Evolutionary conservation across 495 filamentous ascomycete species (phyloP).

Genomic region (Recurvomyces mirabilis): DNA sequence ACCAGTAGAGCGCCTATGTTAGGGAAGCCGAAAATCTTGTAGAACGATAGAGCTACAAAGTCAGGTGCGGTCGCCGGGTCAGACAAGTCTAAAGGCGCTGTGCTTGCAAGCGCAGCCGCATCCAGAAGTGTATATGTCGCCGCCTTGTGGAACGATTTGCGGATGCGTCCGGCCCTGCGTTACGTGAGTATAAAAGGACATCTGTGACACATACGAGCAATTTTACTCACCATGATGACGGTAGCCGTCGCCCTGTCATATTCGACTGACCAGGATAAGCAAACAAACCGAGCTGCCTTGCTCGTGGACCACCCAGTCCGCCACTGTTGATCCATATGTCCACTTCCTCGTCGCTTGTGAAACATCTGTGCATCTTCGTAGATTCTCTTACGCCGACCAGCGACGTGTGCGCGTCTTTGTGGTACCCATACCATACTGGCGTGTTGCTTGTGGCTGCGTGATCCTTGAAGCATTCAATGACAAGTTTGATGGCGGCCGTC

Average conservation of each 20-base stretch:
- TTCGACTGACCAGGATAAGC: conserved; percentile 73
- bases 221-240: conserved; percentile 42
- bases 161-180: conserved; percentile 34
- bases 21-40: conserved; percentile 77
- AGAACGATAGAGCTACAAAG: conserved; percentile 60
- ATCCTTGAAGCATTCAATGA: conserved; percentile 53
- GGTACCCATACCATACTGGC: conserved; percentile 55
- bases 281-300: conserved; percentile 44
- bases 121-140: conserved; percentile 55
- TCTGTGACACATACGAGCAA: conserved; percentile 3
- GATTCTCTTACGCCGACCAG: conserved; percentile 59
- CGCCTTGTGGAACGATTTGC: conserved; percentile 33
- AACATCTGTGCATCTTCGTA: conserved; percentile 47
- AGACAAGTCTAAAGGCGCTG: conserved; percentile 50
- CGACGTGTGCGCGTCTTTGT: conserved; percentile 63
- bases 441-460: conserved; percentile 33
- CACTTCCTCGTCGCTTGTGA: conserved; percentile 52
- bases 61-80: conserved; percentile 53
- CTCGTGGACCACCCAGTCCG: conserved; percentile 21
- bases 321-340: conserved; percentile 48
- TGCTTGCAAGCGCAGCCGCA: conserved; percentile 61
- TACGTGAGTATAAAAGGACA: conserved; percentile 13
- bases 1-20: conserved; percentile 64
- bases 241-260: conserved; percentile 61
- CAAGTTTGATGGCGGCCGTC: conserved; percentile 58